Conservation (phyloP, 2,329 filamentous ascomycete genomes). For the Fusarium protoensiforme region DNA sequence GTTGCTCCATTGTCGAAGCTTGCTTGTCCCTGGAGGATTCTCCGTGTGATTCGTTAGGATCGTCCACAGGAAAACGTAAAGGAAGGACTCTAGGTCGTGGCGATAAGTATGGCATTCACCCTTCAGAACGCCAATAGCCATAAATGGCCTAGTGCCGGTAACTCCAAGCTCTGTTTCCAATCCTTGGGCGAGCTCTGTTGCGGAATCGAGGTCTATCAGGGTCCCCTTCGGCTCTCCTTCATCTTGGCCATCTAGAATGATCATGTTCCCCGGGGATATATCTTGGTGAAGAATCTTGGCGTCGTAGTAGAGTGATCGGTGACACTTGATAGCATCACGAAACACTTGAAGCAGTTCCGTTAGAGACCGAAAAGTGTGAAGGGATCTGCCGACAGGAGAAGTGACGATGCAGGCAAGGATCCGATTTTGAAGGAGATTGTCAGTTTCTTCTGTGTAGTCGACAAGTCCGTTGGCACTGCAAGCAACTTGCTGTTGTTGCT, state of each 20-base stretch:
- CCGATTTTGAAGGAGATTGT: slow-evolving; percentile 25
- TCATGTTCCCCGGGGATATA: slow-evolving; percentile 53
- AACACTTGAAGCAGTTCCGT: slow-evolving; percentile 48
- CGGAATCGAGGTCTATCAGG: slow-evolving; percentile 37
- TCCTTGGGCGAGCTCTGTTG: slow-evolving; percentile 13
- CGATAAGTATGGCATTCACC: slow-evolving; percentile 32
- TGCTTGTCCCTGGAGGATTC: neutral
- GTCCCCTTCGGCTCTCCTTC: slow-evolving; percentile 39
- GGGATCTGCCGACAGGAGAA: slow-evolving; percentile 32
- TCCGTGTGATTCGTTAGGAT: neutral
- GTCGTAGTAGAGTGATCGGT: slow-evolving; percentile 47
- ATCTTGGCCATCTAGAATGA: slow-evolving; percentile 40
- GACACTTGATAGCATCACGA: slow-evolving; percentile 48
- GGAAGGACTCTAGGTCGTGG: slow-evolving; percentile 42
- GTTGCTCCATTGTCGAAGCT: neutral
- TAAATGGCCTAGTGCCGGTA: slow-evolving; percentile 37
- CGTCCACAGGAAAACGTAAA: slow-evolving; percentile 38
- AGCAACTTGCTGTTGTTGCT: slow-evolving; percentile 2
- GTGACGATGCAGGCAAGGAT: slow-evolving; percentile 32
- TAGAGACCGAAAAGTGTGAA: slow-evolving; percentile 25
- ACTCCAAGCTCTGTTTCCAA: slow-evolving; percentile 21
- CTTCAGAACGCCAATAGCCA: slow-evolving; percentile 37
- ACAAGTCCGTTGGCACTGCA: slow-evolving; percentile 6
- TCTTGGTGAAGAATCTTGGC: slow-evolving; percentile 50
- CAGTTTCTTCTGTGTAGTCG: slow-evolving; percentile 19